phyloP scores from a whole-genome alignment of 2,329 filamentous ascomycete genomes.

The Colletotrichum melonis region DNA sequence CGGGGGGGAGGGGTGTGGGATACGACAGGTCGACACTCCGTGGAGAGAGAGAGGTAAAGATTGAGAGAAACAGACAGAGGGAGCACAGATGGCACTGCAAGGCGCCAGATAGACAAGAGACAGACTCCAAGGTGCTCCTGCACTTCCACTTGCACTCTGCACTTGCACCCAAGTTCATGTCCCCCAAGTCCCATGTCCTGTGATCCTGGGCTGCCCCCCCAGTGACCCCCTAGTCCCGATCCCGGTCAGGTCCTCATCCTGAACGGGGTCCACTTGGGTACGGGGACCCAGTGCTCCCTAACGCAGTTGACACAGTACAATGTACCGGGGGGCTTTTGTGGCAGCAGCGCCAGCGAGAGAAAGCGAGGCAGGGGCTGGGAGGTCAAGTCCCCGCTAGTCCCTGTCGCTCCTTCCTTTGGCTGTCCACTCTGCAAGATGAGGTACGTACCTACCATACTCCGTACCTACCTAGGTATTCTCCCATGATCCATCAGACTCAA shows the following conservation, averaged over 20 bases:
- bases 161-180: conserved; percentile 13
- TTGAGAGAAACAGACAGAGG: neutral
- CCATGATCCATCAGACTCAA: neutral
- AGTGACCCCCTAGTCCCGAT: conserved; percentile 21
- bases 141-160: neutral
- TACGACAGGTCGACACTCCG: neutral
- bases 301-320: neutral
- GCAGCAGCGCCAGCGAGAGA: neutral
- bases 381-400: conserved; percentile 10
- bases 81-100: conserved; percentile 29
- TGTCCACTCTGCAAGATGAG: conserved; percentile 4
- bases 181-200: conserved; percentile 9
- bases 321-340: neutral
- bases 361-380: conserved; percentile 17
- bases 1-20: neutral
- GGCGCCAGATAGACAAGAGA: conserved; percentile 26
- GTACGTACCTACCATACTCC: neutral
- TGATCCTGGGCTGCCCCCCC: conserved; percentile 10
- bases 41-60: neutral
- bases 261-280: conserved; percentile 19
- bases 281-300: conserved; percentile 17
- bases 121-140: conserved; percentile 17
- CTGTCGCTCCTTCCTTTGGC: neutral
- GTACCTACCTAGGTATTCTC: neutral
- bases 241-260: conserved; percentile 18